Evolutionary conservation across 768 basidiomycete species (phyloP), one percentile per base, ranked within the genome.

Genomic region (Butyriboletus loyo): DNA sequence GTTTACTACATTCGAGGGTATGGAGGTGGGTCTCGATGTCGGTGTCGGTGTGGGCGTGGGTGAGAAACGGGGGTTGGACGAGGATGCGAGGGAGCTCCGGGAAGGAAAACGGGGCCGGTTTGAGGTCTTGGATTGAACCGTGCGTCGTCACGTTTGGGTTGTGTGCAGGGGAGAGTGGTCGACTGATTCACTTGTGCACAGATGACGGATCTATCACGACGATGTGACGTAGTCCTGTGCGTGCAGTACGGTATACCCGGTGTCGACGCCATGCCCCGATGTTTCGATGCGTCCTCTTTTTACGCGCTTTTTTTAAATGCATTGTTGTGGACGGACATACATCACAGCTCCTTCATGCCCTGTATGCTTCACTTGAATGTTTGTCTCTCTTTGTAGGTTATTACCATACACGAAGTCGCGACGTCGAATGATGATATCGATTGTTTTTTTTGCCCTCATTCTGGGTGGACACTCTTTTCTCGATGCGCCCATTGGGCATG

Each of bases 81-180:
- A 66, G 10, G 69, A 68, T 21, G 74, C 73, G 36, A 75, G 71
- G 13, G 60, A 51, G 40, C 66, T 66, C 21, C 70, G 81, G 45
- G 73, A 76, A 13, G 75, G 72, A 22, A 86, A 86, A 67, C 73
- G 81, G 50, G 79, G 82, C 54, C 72, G 84, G 52, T 85, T 86
- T 50, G 83, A 85, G 58, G 68, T 82, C 24, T 58, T 85, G 48
- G 83, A 85, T 61, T 85, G 65, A 76, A 37, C 37, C 17, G 35
- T 40, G 14, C 45, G 49, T 31, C 24, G 40, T 41, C 35, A 24
- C 5, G 7, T 32, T 37, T 36, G 19, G 25, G 13, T 42, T 19
- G 42, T 11, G 19, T 3, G 13, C 27, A 28, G 1, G 13, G 19
- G 34, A 22, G 45, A 14, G 31, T 24, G 17, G 30, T 50, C 36